Evolutionary conservation across 2,329 filamentous ascomycete species (phyloP).

Genomic region (Parastagonospora nodorum): DNA sequence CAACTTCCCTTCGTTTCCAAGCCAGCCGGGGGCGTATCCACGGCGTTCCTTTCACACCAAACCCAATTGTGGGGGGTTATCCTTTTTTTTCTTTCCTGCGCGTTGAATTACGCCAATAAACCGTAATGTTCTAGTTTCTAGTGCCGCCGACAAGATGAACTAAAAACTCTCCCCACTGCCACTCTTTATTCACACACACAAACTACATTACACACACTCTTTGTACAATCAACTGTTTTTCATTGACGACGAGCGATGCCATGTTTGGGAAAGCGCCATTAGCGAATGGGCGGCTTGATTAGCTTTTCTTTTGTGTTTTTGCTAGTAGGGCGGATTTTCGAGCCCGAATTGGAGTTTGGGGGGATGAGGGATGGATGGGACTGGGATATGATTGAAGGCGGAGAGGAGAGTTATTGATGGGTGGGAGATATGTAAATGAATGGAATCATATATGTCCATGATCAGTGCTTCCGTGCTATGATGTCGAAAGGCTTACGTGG

Average conservation of each 20-base stretch:
- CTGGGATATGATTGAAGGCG: neutral
- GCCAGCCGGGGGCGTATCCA: neutral
- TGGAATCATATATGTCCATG: neutral
- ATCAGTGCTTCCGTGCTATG: neutral
- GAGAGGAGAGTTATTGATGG: neutral
- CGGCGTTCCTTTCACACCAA: constrained; percentile 2
- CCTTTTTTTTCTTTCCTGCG: constrained; percentile 7
- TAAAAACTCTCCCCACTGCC: neutral
- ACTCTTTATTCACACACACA: neutral
- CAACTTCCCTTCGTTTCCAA: constrained; percentile 6
- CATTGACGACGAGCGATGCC: neutral
- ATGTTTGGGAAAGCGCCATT: neutral
- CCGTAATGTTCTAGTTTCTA: constrained; percentile 38
- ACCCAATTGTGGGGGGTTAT: constrained; percentile 21
- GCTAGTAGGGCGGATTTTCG: neutral
- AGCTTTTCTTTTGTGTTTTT: neutral
- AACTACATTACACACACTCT: neutral
- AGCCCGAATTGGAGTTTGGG: neutral
- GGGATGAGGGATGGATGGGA: neutral
- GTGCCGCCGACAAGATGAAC: neutral
- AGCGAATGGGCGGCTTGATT: neutral
- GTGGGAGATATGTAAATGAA: neutral
- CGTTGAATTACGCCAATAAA: constrained; percentile 27
- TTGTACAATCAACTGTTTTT: neutral
- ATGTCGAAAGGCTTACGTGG: too few species aligned